Evolutionary conservation across 768 basidiomycete genomes (phyloP).

Genomic region (Crepidotus variabilis): DNA sequence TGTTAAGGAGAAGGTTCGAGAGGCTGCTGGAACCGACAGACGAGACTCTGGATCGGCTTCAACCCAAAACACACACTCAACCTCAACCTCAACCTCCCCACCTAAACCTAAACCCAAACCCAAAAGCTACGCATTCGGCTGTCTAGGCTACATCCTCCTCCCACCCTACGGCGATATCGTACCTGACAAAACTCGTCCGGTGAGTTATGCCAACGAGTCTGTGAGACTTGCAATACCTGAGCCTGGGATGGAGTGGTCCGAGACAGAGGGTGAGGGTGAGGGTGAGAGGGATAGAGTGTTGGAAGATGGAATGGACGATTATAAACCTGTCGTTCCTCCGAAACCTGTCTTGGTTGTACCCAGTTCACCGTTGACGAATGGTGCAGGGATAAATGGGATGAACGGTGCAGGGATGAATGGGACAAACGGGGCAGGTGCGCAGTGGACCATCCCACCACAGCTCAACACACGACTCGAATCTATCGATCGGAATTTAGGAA

Average conservation of each 20-base stretch:
- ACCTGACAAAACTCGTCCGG: constrained; percentile 22
- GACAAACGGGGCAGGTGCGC: background rate
- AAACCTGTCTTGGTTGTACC: background rate
- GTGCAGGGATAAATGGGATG: too few relatives aligned
- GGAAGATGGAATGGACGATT: background rate
- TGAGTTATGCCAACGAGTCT: constrained; percentile 31
- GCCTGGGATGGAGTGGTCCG: constrained; percentile 17
- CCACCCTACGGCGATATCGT: constrained; percentile 29
- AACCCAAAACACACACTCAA: too few relatives aligned
- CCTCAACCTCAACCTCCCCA: too few relatives aligned
- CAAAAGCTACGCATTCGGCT: constrained; percentile 15
- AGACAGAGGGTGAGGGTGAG: background rate
- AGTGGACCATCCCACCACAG: background rate
- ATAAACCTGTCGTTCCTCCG: background rate
- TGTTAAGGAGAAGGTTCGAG: constrained; percentile 13
- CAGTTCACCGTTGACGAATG: background rate
- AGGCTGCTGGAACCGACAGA: constrained; percentile 17
- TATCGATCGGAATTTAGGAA: constrained; percentile 4
- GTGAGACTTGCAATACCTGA: constrained; percentile 24
- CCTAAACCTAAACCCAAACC: background rate
- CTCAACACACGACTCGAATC: background rate
- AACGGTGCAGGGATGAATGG: too few relatives aligned
- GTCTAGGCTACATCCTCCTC: constrained; percentile 32
- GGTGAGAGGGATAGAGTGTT: background rate
- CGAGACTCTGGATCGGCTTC: too few relatives aligned